Conservation (phyloP, 1,284 basidiomycete genomes). For the Boletus subluridellus region DNA sequence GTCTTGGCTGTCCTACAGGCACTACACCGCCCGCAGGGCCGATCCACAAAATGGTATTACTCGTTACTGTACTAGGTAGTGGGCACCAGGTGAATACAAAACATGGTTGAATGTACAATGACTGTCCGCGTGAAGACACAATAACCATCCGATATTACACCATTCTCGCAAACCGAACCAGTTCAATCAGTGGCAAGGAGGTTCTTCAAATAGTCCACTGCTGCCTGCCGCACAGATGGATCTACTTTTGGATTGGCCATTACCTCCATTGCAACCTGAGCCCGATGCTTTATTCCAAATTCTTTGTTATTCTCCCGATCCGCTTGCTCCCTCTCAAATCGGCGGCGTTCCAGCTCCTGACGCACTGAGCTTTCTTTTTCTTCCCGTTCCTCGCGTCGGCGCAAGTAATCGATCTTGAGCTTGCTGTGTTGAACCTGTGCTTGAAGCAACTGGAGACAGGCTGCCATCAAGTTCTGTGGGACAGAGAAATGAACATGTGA, state of each 20-base stretch:
- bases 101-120: constrained; percentile 10
- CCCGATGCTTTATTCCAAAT: constrained; percentile 54
- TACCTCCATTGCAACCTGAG: constrained; percentile 59
- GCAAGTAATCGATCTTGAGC: constrained; percentile 61
- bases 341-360: constrained; percentile 46
- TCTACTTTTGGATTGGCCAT: constrained; percentile 54
- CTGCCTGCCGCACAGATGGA: constrained; percentile 56
- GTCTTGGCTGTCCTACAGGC: not conserved
- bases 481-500: constrained; percentile 49
- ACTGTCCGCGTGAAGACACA: constrained; percentile 9
- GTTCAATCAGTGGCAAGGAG: constrained; percentile 42
- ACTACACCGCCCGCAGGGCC: not conserved
- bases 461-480: constrained; percentile 54
- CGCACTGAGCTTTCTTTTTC: constrained; percentile 50
- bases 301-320: constrained; percentile 54
- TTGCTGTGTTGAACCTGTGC: constrained; percentile 56
- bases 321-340: constrained; percentile 47
- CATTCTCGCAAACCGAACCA: constrained; percentile 20
- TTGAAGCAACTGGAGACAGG: constrained; percentile 56
- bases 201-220: constrained; percentile 65
- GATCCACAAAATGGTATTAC: constrained; percentile 14
- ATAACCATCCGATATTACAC: constrained; percentile 3
- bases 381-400: constrained; percentile 60
- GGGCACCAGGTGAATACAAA: constrained; percentile 4
- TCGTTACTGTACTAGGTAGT: constrained; percentile 8